phyloP scores from a whole-genome alignment of 129 eudicot genomes.

The Helianthus tuberosus region DNA sequence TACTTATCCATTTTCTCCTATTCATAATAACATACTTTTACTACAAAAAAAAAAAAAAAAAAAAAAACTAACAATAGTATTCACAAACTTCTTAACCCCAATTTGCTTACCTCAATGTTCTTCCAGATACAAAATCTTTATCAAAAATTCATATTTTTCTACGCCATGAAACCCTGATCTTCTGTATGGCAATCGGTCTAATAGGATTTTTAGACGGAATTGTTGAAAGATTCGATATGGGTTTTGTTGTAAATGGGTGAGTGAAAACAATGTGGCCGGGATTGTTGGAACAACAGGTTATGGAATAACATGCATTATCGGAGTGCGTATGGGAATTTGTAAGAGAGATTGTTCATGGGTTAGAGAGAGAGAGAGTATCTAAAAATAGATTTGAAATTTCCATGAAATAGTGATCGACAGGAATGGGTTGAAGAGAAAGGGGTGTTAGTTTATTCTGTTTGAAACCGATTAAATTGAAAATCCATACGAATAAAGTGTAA shows the following conservation, averaged over 20 bases:
- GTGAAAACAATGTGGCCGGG: constrained; percentile 8
- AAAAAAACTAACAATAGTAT: background rate
- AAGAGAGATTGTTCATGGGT: constrained; percentile 14
- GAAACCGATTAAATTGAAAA: no score
- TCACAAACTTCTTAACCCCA: background rate
- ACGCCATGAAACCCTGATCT: constrained; percentile 23
- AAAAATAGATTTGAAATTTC: constrained; percentile 32
- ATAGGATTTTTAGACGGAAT: background rate
- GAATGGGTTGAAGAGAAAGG: constrained; percentile 11
- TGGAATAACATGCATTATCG: constrained; percentile 2
- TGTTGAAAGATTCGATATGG: constrained; percentile 23
- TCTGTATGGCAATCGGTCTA: constrained; percentile 9
- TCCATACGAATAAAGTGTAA: no score
- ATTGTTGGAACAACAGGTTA: constrained; percentile 8
- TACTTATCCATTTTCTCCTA: constrained; percentile 71
- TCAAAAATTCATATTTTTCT: constrained; percentile 19
- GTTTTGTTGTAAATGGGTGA: constrained; percentile 26
- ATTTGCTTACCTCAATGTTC: constrained; percentile 27
- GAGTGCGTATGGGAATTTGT: constrained; percentile 19
- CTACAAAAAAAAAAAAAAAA: background rate
- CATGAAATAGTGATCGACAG: constrained; percentile 1
- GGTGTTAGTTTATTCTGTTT: background rate
- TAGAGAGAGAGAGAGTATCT: constrained; percentile 9
- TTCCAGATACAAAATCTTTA: constrained; percentile 1
- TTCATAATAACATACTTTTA: background rate